phyloP scores from a whole-genome alignment of 495 filamentous ascomycete genomes.

The Aspergillus mulundensis region DNA sequence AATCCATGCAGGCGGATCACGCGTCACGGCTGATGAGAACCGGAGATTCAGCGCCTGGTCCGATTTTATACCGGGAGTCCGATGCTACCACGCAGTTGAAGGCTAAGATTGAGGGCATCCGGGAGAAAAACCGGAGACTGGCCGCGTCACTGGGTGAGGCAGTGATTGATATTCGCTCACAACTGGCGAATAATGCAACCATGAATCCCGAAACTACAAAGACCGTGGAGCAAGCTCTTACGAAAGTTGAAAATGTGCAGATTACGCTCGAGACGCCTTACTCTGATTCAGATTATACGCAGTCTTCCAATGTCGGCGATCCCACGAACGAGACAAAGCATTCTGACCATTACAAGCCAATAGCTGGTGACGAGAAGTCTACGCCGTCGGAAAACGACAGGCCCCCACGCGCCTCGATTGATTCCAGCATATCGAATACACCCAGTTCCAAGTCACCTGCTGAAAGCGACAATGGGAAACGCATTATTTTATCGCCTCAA shows the following conservation, averaged over 20 bases:
- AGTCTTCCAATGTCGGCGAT: conserved; percentile 3
- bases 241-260: conserved; percentile 74
- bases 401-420: conserved; percentile 1
- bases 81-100: conserved; percentile 16
- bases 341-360: neutral
- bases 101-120: conserved; percentile 45
- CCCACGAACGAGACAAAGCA: neutral
- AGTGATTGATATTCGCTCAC: conserved; percentile 58
- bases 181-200: conserved; percentile 41
- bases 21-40: conserved; percentile 18
- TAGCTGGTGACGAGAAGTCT: neutral
- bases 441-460: conserved; percentile 9
- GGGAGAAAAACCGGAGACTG: conserved; percentile 68
- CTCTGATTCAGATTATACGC: conserved; percentile 35
- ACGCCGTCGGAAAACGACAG: conserved; percentile 3
- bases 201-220: conserved; percentile 40
- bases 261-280: conserved; percentile 66
- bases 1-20: conserved; percentile 53
- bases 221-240: conserved; percentile 50
- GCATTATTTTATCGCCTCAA: neutral
- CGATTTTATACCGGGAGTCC: conserved; percentile 1
- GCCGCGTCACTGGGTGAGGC: conserved; percentile 69
- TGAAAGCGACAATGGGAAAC: conserved; percentile 5
- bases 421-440: neutral
- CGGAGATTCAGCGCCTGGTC: conserved; percentile 6